Evolutionary conservation across 1,284 basidiomycete genomes (phyloP).

Genomic region (Ustilago xerochloae): DNA sequence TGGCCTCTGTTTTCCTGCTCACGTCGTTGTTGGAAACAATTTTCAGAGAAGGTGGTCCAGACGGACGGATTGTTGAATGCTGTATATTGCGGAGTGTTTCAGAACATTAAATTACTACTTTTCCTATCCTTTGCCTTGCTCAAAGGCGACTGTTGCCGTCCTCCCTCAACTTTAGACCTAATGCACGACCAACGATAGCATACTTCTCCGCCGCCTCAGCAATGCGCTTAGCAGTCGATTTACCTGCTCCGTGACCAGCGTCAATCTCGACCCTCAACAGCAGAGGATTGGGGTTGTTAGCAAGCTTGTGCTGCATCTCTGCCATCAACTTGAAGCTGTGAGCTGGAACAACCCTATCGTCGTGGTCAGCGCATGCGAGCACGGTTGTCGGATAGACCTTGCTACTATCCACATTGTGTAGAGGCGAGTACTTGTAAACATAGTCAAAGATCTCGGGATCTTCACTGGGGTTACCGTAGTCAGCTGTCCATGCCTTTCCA

Average conservation of each 20-base stretch:
- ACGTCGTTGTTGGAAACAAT: too few species aligned
- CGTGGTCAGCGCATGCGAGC: conserved; percentile 64
- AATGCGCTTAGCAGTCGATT: conserved; percentile 63
- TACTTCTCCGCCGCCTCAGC: conserved; percentile 61
- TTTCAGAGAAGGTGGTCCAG: too few species aligned
- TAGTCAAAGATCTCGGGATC: conserved; percentile 63
- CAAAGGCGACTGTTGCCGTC: conserved; percentile 20
- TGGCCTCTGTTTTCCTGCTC: too few species aligned
- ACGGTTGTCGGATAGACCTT: conserved; percentile 64
- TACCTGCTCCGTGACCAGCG: conserved; percentile 66
- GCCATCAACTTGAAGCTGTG: conserved; percentile 66
- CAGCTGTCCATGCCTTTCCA: conserved; percentile 82
- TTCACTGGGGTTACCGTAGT: conserved; percentile 81
- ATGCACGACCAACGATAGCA: conserved; percentile 55
- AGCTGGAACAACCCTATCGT: conserved; percentile 64
- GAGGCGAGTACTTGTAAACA: conserved; percentile 59
- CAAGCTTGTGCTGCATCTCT: conserved; percentile 64
- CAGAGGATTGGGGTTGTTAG: conserved; percentile 63
- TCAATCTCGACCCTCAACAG: conserved; percentile 63
- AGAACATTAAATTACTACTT: too few species aligned
- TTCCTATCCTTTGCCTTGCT: background rate
- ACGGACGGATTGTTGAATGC: too few species aligned
- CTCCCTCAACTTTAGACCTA: conserved; percentile 55
- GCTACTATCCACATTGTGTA: conserved; percentile 60
- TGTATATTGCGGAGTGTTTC: background rate